Evolutionary conservation across 2,329 filamentous ascomycete genomes (phyloP), one percentile per base, ranked within the genome.

Genomic region (Curvularia lunata): DNA sequence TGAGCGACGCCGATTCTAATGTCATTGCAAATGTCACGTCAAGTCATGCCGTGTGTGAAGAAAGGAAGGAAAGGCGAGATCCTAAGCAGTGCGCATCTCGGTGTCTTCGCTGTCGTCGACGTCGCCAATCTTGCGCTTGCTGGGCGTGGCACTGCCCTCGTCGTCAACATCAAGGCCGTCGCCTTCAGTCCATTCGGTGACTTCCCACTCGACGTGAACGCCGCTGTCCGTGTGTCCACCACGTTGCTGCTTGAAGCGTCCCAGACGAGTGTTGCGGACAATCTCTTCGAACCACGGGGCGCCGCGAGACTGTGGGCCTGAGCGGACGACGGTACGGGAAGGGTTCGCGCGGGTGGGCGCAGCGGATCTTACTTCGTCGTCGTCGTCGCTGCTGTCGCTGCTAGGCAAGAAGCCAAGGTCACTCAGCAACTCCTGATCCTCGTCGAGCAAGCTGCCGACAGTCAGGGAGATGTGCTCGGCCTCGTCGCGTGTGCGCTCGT

Each of bases 271-370:
- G 52, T 91, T 88, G 68, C 91, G 85, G 2, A 96, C 85, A 82
- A 96, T 84, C 62, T 86, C 85, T 67, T 96, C 91, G 66, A 96
- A 94, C 91, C 92, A 97, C 0, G 92, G 90, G 27, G 94, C 84
- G 2, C 89, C 88, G n/a, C 77, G 75, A 2, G 77, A 54, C 23
- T 62, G 66, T 32, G 75, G 67, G 27, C 67, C 64, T 34, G 66
- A 52, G 28, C 67, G 62, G 18, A 47, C 61, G 12, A 70, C 54
- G 3, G 59, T 41, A 6, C 64, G 67, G 4, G 61, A 23, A 41
- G 55, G 27, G 6, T 48, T 52, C 12, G 58, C 13, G 10, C 61
- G 64, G 23, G 65, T 62, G 21, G 61, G 59, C 5, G 53, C 65
- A 25, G 62, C 51, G 8, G 58, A 47, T 54, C 69, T 59, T 66